These are phyloP conservation scores for Sporothrix variecibatus DNA, from an alignment of 2,329 filamentous ascomycete species.

Conservation along the genomic window DNA sequence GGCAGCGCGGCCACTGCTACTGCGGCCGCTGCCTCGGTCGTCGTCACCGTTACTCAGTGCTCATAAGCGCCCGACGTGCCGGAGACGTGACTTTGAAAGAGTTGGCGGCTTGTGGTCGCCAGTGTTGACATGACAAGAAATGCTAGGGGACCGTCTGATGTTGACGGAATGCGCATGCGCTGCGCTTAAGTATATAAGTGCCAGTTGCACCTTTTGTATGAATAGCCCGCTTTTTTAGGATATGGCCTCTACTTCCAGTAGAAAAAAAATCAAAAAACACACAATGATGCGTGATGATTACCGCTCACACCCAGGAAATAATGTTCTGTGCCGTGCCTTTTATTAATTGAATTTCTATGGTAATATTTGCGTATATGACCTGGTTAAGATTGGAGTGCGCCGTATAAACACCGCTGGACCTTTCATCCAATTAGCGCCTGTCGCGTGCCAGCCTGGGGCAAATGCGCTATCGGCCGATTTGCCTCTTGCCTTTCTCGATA, in stretches of 20 bases:
- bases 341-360: no score
- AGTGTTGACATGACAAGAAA: not conserved
- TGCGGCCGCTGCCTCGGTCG: slow-evolving; percentile 27
- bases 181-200: not conserved
- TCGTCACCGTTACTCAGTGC: slow-evolving; percentile 34
- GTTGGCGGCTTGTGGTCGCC: not conserved
- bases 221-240: slow-evolving; percentile 13
- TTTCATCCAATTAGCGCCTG: not conserved
- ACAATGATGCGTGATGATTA: slow-evolving; percentile 13
- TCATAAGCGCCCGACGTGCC: slow-evolving; percentile 12
- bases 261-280: not conserved
- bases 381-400: not conserved
- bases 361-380: no score
- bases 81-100: not conserved
- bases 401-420: not conserved
- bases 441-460: not conserved
- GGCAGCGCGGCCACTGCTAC: slow-evolving; percentile 16
- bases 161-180: not conserved
- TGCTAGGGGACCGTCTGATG: not conserved
- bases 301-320: not conserved
- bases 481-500: not conserved
- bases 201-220: not conserved
- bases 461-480: not conserved
- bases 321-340: not conserved
- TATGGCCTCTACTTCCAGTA: not conserved